These are phyloP conservation scores for Triticum timopheevii DNA, from an alignment of 176 grass and related monocot species.

Conservation along the genomic window DNA sequence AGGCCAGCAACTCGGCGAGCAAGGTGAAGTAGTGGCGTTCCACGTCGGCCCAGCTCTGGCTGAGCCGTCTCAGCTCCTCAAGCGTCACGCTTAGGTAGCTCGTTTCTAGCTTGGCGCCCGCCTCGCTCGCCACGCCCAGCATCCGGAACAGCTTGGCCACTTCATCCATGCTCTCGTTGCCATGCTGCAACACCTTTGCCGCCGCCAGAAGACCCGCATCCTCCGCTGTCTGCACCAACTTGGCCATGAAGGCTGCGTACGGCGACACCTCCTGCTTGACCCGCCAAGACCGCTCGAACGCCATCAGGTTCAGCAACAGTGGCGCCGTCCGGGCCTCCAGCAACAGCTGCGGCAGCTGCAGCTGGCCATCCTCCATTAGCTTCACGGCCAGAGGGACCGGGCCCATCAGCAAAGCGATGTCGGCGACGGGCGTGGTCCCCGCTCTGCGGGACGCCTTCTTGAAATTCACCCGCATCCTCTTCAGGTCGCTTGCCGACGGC, in stretches of 20 bases:
- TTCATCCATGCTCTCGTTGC: no score
- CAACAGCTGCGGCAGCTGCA: conserved; percentile 33
- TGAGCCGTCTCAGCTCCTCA: no score
- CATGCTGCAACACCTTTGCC: no score
- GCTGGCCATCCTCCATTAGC: conserved; percentile 25
- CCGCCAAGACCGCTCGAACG: conserved; percentile 36
- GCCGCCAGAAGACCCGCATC: background rate
- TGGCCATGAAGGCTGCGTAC: conserved; percentile 36
- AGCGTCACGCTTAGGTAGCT: no score
- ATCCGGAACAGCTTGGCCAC: no score
- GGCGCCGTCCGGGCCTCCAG: conserved; percentile 46
- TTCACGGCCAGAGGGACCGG: conserved; percentile 47
- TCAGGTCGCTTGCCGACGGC: conserved; percentile 53
- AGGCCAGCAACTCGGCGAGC: no score
- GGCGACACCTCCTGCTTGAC: no score
- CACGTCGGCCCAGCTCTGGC: conserved; percentile 51
- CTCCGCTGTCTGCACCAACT: conserved; percentile 44
- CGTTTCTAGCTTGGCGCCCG: no score
- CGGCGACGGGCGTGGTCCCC: background rate
- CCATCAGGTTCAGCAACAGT: conserved; percentile 55
- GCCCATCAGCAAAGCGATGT: conserved; percentile 36
- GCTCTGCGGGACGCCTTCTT: background rate
- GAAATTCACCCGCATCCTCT: conserved; percentile 49
- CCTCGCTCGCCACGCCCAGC: no score
- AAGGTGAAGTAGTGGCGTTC: conserved; percentile 42